Conservation (phyloP, 805 yeast genomes). For the Cyberlindnera lachancei region DNA sequence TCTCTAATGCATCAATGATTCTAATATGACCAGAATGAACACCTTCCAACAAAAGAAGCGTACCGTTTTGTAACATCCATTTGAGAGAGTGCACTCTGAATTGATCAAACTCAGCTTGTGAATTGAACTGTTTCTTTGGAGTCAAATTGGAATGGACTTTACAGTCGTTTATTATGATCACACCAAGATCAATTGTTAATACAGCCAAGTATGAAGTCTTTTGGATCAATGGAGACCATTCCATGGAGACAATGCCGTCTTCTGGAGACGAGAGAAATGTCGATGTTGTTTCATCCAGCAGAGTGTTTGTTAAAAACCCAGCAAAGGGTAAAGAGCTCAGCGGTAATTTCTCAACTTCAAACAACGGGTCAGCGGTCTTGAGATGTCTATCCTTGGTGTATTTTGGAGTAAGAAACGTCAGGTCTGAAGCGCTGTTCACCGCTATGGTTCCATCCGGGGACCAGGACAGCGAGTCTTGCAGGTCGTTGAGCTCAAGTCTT, state of each 20-base stretch:
- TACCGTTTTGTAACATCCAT: slow-evolving; percentile 10
- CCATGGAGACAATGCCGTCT: slow-evolving; percentile 5
- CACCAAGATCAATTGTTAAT: slow-evolving; percentile 14
- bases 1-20: slow-evolving; percentile 1
- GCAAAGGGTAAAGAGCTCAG: slow-evolving; percentile 10
- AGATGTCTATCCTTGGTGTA: slow-evolving; percentile 9
- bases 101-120: slow-evolving; percentile 12
- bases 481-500: slow-evolving; percentile 13
- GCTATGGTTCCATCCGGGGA: slow-evolving; percentile 20
- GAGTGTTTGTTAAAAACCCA: slow-evolving; percentile 5
- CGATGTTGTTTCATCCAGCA: slow-evolving; percentile 14
- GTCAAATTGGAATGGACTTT: slow-evolving; percentile 11
- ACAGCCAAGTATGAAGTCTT: slow-evolving; percentile 14
- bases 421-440: slow-evolving; percentile 14
- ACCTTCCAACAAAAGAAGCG: slow-evolving; percentile 11
- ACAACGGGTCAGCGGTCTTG: slow-evolving; percentile 11
- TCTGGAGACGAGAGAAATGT: slow-evolving; percentile 13
- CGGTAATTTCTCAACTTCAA: slow-evolving; percentile 11
- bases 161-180: slow-evolving; percentile 12
- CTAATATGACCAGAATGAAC: slow-evolving; percentile 15
- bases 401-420: slow-evolving; percentile 18
- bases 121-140: neutral
- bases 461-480: slow-evolving; percentile 15
- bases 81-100: slow-evolving; percentile 12
- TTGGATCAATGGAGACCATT: slow-evolving; percentile 19